These are phyloP conservation scores for Saccharomycopsis sp. DNA, from an alignment of 805 yeast species.

Conservation along the genomic window DNA sequence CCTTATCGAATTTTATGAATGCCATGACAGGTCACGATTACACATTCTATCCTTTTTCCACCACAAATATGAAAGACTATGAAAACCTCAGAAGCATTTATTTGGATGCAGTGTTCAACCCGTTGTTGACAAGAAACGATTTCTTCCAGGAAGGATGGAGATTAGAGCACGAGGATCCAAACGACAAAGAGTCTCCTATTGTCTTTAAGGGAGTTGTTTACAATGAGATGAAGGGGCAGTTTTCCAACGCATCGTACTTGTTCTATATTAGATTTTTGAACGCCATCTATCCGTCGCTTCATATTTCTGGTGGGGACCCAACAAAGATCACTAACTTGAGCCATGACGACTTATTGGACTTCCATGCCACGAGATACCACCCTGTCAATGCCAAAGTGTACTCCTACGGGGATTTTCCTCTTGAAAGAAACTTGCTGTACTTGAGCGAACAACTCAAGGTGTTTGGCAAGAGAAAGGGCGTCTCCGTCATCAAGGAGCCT, in stretches of 20 bases:
- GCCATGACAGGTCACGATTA: slow-evolving; percentile 98
- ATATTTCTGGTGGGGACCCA: slow-evolving; percentile 96
- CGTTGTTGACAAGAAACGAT: slow-evolving; percentile 70
- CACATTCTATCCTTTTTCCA: slow-evolving; percentile 93
- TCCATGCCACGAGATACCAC: slow-evolving; percentile 73
- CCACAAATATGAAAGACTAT: slow-evolving; percentile 80
- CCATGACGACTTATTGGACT: slow-evolving; percentile 70
- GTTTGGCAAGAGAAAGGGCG: slow-evolving; percentile 45
- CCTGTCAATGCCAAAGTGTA: slow-evolving; percentile 85
- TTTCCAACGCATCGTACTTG: slow-evolving; percentile 79
- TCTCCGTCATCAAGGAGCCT: slow-evolving; percentile 36
- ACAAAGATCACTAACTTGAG: slow-evolving; percentile 61
- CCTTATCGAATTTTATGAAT: slow-evolving; percentile 95
- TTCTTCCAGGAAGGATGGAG: slow-evolving; percentile 98
- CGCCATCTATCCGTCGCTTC: slow-evolving; percentile 72
- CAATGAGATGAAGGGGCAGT: slow-evolving; percentile 98
- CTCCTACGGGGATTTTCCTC: slow-evolving; percentile 77
- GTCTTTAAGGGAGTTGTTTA: slow-evolving; percentile 92
- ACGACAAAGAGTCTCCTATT: slow-evolving; percentile 54
- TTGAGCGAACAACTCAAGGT: slow-evolving; percentile 43
- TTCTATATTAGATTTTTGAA: slow-evolving; percentile 82
- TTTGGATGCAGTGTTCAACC: slow-evolving; percentile 79
- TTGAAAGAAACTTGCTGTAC: slow-evolving; percentile 51
- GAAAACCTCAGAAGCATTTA: slow-evolving; percentile 81
- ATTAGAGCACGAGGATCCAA: slow-evolving; percentile 60